A percentile compares a stretch with the other conserved stretches of the same genome.
Evolutionary conservation across 2,329 filamentous ascomycete genomes (phyloP).

Genomic region (Aspergillus quadricinctus): DNA sequence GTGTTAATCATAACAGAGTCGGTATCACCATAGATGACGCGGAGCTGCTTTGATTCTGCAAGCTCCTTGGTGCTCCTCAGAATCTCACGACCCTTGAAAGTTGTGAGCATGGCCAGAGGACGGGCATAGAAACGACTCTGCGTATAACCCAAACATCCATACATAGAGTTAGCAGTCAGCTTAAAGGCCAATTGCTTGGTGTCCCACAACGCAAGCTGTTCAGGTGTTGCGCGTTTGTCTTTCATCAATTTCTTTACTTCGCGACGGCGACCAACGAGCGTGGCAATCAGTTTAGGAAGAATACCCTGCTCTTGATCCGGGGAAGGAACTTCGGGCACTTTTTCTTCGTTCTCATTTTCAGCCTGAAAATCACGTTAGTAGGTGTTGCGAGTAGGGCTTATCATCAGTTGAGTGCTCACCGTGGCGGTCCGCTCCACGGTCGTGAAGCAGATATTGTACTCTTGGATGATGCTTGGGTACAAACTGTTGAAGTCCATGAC

Average conservation of each 20-base stretch:
- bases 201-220: constrained; percentile 91
- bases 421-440: constrained; percentile 76
- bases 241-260: constrained; percentile 98
- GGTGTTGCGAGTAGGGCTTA: background rate
- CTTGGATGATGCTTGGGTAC: constrained; percentile 97
- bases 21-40: constrained; percentile 98
- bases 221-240: constrained; percentile 75
- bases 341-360: constrained; percentile 73
- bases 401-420: constrained; percentile 47
- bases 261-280: constrained; percentile 79
- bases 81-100: constrained; percentile 96
- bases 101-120: constrained; percentile 90
- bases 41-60: constrained; percentile 82
- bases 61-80: constrained; percentile 91
- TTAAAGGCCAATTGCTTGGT: constrained; percentile 97
- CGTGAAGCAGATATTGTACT: constrained; percentile 99
- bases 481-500: constrained; percentile 99
- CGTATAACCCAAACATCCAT: constrained; percentile 94
- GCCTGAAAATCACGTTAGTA: constrained; percentile 20
- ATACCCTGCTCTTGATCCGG: constrained; percentile 74
- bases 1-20: constrained; percentile 99
- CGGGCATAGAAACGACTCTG: constrained; percentile 97
- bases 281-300: constrained; percentile 84
- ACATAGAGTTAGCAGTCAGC: constrained; percentile 99
- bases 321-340: constrained; percentile 78